Base-by-base conservation (phyloP, 768 basidiomycete species). In the Trametes cingulata region DNA sequence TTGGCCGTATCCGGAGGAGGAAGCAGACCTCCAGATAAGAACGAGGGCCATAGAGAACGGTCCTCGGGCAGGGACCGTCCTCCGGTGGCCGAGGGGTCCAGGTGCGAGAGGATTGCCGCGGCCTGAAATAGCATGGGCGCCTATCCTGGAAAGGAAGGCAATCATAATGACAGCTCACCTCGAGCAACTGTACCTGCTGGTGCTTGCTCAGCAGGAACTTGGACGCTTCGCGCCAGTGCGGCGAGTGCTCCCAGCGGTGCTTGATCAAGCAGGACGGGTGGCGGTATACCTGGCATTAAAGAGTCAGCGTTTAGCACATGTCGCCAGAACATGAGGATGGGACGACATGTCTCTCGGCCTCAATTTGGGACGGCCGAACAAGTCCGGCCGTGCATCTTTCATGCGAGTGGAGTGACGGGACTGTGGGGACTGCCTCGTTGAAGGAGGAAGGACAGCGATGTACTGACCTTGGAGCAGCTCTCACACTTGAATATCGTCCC, bases 191-290 rank as follows among this genome's bases (percentile, higher is more conserved):
- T 0, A 99, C 96, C 67, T 98, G 95, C 69, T 98, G 95, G 72
- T 98, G 95, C 75, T 98, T 98, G 74, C 88, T 92, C 58, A 98
- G 79, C 33, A 94, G 85, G 67, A 95, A 87, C 72, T 95, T 93
- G 65, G 89, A 83, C 1, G 95, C 90, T 71, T 95, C 92, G 43
- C 90, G 88, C 96, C 96, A 98, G 68, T 97, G 94, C 19, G 92
- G 91, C 35, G 91, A 93, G 70, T 96, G 93, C 69, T 98, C 95
- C 96, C 96, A 98, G 35, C 96, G 90, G 70, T 98, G 96, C 74
- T 98, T 98, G 74, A 95, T 91, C 48, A 98, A 79, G 74, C 95
- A 98, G 13, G 91, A 93, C 2, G 94, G 94, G 74, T 98, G 95
- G 52, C 90, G 86, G 73, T 92, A 93, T 39, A 91, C 85, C 90